A percentile compares a stretch with the other conserved stretches of the same genome.
Conservation (phyloP, 306 rosid genomes). For the Styphnolobium japonicum region DNA sequence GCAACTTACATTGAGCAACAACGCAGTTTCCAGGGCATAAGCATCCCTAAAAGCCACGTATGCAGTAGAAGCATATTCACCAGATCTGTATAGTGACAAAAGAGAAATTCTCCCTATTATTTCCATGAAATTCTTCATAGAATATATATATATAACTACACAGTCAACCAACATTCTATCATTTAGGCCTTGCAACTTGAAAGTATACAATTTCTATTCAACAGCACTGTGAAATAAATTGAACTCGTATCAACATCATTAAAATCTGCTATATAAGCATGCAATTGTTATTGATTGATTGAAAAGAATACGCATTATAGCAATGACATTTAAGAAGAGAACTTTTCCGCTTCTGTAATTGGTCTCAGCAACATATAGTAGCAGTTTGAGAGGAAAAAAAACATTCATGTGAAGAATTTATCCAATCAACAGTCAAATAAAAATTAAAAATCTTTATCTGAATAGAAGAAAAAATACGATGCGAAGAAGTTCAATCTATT, state of each 20-base stretch:
- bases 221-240: background rate
- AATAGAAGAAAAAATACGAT: background rate
- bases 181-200: background rate
- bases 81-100: slow-evolving; percentile 51
- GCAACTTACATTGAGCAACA: slow-evolving; percentile 71
- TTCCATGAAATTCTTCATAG: slow-evolving; percentile 4
- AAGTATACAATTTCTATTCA: background rate
- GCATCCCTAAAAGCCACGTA: slow-evolving; percentile 87
- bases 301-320: background rate
- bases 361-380: background rate
- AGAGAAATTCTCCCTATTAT: slow-evolving; percentile 23
- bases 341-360: background rate
- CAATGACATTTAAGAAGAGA: background rate
- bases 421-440: background rate
- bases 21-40: slow-evolving; percentile 88
- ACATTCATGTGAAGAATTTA: background rate
- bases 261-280: slow-evolving; percentile 7
- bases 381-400: background rate
- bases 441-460: background rate
- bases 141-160: slow-evolving; percentile 3
- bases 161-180: background rate
- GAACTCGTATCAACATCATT: background rate
- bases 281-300: background rate
- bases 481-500: background rate
- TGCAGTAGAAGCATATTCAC: slow-evolving; percentile 58